phyloP scores from a whole-genome alignment of 768 basidiomycete species.

The Boletus insuetus region DNA sequence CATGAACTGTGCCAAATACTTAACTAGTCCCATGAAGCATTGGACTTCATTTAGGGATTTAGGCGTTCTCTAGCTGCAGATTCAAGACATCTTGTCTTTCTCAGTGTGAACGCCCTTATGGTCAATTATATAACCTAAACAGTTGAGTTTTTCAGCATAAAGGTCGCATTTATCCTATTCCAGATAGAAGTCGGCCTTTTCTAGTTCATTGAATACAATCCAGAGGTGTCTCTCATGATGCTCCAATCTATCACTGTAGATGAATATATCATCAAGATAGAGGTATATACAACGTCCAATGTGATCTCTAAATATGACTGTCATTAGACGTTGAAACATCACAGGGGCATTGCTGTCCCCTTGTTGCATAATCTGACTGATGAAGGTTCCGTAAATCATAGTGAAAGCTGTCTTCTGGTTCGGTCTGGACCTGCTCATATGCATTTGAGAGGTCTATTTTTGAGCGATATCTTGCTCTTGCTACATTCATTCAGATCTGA shows the following conservation, averaged over 20 bases:
- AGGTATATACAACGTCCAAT: background rate
- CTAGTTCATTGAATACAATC: background rate
- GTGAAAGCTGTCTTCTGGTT: background rate
- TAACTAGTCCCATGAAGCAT: too few relatives aligned
- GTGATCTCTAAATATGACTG: too few relatives aligned
- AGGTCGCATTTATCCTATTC: background rate
- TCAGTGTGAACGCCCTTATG: background rate
- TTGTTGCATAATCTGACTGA: too few relatives aligned
- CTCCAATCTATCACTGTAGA: background rate
- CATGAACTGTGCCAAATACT: too few relatives aligned
- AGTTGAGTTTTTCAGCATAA: background rate
- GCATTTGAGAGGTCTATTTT: background rate
- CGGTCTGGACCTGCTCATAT: background rate
- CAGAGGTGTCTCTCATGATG: background rate
- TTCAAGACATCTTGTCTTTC: too few relatives aligned
- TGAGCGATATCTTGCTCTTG: background rate
- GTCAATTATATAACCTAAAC: background rate
- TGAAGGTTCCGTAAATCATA: background rate
- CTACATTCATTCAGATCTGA: background rate
- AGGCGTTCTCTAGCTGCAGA: background rate
- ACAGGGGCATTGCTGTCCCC: too few relatives aligned
- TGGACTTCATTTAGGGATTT: background rate
- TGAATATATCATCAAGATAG: background rate
- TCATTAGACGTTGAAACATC: too few relatives aligned
- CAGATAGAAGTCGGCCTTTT: background rate